These are phyloP conservation scores for Irineochytrium annulatum DNA, from an alignment of 192 early-diverging fungal genomes.

Conservation along the genomic window DNA sequence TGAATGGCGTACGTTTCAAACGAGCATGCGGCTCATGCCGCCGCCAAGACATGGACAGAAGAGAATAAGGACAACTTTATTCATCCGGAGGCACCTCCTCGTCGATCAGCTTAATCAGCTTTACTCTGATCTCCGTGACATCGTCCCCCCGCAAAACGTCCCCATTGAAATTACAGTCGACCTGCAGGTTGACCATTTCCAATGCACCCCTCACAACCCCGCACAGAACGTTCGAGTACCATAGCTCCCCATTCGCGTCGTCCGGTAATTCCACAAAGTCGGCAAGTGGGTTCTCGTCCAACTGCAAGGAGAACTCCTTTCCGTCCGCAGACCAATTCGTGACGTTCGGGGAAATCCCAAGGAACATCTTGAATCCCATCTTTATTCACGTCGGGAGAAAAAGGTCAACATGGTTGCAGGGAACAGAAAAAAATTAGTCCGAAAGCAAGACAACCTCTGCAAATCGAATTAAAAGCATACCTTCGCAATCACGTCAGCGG, in stretches of 20 bases:
- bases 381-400: constrained; percentile 16
- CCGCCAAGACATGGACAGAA: too few relatives aligned
- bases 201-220: constrained; percentile 91
- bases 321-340: constrained; percentile 76
- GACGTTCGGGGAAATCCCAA: constrained; percentile 83
- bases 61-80: too few relatives aligned
- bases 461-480: constrained; percentile 33
- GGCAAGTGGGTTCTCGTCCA: constrained; percentile 95
- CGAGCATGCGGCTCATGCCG: too few relatives aligned
- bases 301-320: constrained; percentile 86
- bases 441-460: too few relatives aligned
- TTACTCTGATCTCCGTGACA: constrained; percentile 86
- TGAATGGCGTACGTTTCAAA: too few relatives aligned
- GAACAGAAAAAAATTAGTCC: constrained; percentile 4
- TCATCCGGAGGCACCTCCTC: constrained; percentile 94
- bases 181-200: constrained; percentile 94
- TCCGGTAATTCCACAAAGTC: constrained; percentile 97
- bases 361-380: constrained; percentile 94
- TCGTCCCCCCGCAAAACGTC: constrained; percentile 87
- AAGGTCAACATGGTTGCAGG: not conserved
- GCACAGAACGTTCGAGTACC: constrained; percentile 95
- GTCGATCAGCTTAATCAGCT: constrained; percentile 80
- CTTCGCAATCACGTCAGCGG: constrained; percentile 93
- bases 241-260: constrained; percentile 67
- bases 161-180: constrained; percentile 77